Conservation (phyloP, 2,329 filamentous ascomycete species). For the Ophiostoma sp. region DNA sequence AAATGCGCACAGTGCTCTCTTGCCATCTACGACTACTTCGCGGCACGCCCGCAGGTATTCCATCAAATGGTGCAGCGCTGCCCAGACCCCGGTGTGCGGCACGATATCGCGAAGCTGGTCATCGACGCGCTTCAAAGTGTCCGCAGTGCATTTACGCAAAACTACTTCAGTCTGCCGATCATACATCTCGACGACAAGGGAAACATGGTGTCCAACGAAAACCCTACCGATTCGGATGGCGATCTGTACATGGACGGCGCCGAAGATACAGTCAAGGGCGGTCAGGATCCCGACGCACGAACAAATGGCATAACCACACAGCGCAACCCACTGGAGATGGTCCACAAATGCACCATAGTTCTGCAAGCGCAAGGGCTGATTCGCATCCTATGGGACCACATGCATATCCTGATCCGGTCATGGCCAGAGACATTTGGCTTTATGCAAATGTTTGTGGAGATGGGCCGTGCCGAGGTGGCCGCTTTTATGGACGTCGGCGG, state of each 20-base stretch:
- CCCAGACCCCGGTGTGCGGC: conserved; percentile 51
- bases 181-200: conserved; percentile 29
- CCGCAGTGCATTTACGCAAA: conserved; percentile 41
- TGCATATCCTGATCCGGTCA: conserved; percentile 56
- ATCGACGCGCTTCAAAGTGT: conserved; percentile 49
- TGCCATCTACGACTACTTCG: conserved; percentile 58
- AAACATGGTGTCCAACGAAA: conserved; percentile 18
- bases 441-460: conserved; percentile 58
- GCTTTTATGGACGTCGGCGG: conserved; percentile 57
- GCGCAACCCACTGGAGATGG: neutral
- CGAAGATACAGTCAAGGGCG: neutral
- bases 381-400: conserved; percentile 50
- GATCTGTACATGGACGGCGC: neutral
- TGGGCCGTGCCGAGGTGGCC: conserved; percentile 55
- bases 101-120: conserved; percentile 47
- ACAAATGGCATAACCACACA: neutral
- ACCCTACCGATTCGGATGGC: neutral
- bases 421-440: conserved; percentile 75
- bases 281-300: neutral
- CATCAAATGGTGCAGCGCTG: conserved; percentile 60
- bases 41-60: conserved; percentile 50
- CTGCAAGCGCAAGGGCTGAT: conserved; percentile 21
- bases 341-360: conserved; percentile 31
- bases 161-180: conserved; percentile 38
- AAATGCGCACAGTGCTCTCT: conserved; percentile 52